Evolutionary conservation across 139 green algal genomes (phyloP).

Genomic region (Tetraselmis chui): DNA sequence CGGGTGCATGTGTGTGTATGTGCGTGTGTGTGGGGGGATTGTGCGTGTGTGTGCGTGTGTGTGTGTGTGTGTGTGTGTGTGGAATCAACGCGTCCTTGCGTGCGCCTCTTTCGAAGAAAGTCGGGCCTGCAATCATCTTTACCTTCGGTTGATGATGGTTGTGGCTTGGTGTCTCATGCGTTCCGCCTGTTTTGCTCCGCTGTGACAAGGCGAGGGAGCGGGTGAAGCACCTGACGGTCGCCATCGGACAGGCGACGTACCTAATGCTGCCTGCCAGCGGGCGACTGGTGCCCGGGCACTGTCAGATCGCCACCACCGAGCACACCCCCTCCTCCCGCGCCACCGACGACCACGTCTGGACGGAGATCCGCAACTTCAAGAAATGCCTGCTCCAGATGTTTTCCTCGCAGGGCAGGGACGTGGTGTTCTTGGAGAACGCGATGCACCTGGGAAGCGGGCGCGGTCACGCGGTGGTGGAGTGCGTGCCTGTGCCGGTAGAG

Average conservation of each 20-base stretch:
- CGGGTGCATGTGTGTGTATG: too few species aligned
- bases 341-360: conserved; percentile 80
- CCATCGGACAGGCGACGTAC: conserved; percentile 71
- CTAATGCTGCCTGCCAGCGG: conserved; percentile 68
- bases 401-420: conserved; percentile 41
- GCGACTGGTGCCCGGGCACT: conserved; percentile 74
- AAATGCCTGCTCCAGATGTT: conserved; percentile 93
- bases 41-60: too few species aligned
- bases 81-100: too few species aligned
- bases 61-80: too few species aligned
- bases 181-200: conserved; percentile 23
- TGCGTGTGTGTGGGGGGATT: too few species aligned
- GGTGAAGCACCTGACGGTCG: conserved; percentile 65
- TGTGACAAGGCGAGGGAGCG: conserved; percentile 31
- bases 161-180: background rate
- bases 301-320: conserved; percentile 69
- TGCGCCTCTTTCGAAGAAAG: too few species aligned
- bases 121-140: too few species aligned
- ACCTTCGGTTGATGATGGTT: too few species aligned
- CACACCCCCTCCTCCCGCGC: conserved; percentile 50
- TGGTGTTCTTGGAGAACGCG: conserved; percentile 88
- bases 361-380: conserved; percentile 96
- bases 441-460: conserved; percentile 39
- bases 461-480: conserved; percentile 77
- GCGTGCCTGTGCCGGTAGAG: conserved; percentile 56